Evolutionary conservation across 2,329 filamentous ascomycete species (phyloP), one percentile per base, ranked within the genome.

Genomic region (Verticillium klebahnii): DNA sequence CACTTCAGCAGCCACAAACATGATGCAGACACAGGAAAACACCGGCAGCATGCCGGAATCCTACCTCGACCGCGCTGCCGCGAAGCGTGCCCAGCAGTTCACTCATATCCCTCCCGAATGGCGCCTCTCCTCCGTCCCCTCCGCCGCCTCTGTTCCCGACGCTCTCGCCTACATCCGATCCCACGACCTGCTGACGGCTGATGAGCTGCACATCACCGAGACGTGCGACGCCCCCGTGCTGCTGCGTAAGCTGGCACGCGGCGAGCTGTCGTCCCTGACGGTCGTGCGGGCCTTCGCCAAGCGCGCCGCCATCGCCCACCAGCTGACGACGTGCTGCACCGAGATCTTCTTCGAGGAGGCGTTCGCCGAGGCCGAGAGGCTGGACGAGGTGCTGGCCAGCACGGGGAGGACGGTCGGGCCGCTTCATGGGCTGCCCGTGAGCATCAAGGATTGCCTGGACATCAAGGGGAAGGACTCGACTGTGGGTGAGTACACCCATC

Each of bases 391-490:
- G 60, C 69, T 79, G 2, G 65, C 74, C n/a, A 29, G 31, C 2
- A 63, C 61, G 9, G 72, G 75, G 2, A 70, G 73, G 63, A 72
- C 80, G 0, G 65, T 81, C 4, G 86, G 86, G 0, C 84, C 85
- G 6, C 75, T 89, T 0, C 69, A 70, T 60, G 69, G 69, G 11
- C 57, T 70, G 32, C 69, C 69, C 2, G 64, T 68, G 39, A 68
- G 65, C 2, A 34, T 69, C 36, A 70, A 70, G 54, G 68, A 69
- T 11, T 64, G 66, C 12, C 40, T 69, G 37, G 57, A 59, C 9
- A 36, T 71, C 6, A 67, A 63, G n/a, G 62, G 63, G 6, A 78
- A 85, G 14, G 85, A 88, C 64, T 78, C 84, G 25, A 87, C 85
- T 0, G 80, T 89, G 1, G 89, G 56, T 58, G 23, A 29, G 29